Evolutionary conservation across 2,329 filamentous ascomycete species (phyloP).

Genomic region (Fusarium scirpi): DNA sequence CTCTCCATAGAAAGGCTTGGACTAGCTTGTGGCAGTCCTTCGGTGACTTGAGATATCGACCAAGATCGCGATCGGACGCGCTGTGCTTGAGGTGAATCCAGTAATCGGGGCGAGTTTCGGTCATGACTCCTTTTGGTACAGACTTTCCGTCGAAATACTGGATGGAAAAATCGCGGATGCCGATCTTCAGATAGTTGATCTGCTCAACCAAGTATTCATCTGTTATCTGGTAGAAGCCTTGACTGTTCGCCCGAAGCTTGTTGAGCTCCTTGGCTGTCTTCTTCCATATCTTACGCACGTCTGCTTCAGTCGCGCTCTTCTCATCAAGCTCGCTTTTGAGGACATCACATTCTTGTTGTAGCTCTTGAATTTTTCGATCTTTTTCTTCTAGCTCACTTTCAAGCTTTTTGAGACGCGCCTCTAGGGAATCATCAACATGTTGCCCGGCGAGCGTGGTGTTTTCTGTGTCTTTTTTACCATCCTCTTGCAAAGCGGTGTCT

Average conservation of each 20-base stretch:
- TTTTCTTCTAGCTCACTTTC: not conserved
- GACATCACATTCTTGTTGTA: not conserved
- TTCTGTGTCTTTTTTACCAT: no score
- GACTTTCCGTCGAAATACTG: not conserved
- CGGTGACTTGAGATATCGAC: not conserved
- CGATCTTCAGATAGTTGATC: not conserved
- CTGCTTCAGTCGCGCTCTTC: not conserved
- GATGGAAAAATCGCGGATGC: not conserved
- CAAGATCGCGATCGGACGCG: not conserved
- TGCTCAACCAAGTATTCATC: not conserved
- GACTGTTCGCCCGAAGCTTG: not conserved
- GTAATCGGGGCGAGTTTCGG: rapidly evolving
- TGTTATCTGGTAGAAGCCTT: not conserved
- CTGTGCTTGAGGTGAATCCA: not conserved
- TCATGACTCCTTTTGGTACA: rapidly evolving
- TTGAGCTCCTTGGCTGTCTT: not conserved
- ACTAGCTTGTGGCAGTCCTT: not conserved
- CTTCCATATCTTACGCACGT: not conserved
- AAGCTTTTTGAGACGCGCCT: not conserved
- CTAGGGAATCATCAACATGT: no score
- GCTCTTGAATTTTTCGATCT: not conserved
- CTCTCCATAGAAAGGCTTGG: not conserved
- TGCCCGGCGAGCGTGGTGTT: no score
- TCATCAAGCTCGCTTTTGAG: not conserved
- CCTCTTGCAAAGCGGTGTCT: no score